Conservation (phyloP, 1,139 yeast genomes). For the Candida gigantensis region DNA sequence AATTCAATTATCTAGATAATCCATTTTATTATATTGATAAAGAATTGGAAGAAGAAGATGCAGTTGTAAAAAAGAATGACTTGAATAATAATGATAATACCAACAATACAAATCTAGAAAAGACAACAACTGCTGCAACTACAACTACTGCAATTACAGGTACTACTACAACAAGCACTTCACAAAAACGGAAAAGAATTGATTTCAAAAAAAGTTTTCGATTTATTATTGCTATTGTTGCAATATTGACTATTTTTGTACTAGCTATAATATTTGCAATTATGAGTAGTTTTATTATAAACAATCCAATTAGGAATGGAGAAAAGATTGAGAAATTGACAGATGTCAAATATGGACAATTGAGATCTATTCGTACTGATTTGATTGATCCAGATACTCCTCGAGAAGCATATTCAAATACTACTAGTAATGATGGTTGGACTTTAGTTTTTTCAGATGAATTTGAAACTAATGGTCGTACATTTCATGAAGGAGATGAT, state of each 20-base stretch:
- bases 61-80: no score
- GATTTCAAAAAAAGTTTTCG: conserved; percentile 5
- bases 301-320: conserved; percentile 12
- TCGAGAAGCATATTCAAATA: conserved; percentile 6
- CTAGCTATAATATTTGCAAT: conserved; percentile 12
- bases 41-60: conserved; percentile 3
- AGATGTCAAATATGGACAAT: conserved; percentile 21
- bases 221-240: conserved; percentile 7
- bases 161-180: no score
- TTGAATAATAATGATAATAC: no score
- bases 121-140: neutral
- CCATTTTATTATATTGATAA: conserved; percentile 13
- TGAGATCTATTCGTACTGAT: conserved; percentile 24
- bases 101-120: no score
- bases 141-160: no score
- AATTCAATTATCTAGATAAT: conserved; percentile 11
- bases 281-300: conserved; percentile 7
- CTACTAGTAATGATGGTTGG: conserved; percentile 20
- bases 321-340: conserved; percentile 12
- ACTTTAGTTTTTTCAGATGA: conserved; percentile 33
- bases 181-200: neutral
- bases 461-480: conserved; percentile 32
- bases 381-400: conserved; percentile 34
- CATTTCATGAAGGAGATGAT: conserved; percentile 32
- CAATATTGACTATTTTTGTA: conserved; percentile 5